Percentiles rank a stretch among this genome's conserved stretches.
These are phyloP conservation scores for Funneliformis mosseae DNA, from an alignment of 192 early-diverging fungal genomes.

Conservation along the genomic window DNA sequence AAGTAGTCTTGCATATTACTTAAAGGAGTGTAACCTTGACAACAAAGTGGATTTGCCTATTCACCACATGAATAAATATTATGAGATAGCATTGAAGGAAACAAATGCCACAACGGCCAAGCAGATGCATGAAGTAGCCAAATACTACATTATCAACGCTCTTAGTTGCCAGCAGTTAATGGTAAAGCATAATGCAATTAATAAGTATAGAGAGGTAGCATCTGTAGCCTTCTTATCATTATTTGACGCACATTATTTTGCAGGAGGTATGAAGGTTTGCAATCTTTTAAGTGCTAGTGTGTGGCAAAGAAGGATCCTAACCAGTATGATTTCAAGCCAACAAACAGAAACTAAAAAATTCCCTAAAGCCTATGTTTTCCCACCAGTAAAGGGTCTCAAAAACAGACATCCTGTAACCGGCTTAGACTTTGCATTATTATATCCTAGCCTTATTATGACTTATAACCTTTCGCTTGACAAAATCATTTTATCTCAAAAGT, in stretches of 20 bases:
- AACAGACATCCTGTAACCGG: too few species aligned
- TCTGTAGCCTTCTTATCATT: slow-evolving; percentile 8
- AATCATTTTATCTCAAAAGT: too few species aligned
- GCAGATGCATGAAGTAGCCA: too few species aligned
- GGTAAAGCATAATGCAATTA: slow-evolving; percentile 13
- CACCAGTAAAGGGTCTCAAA: too few species aligned
- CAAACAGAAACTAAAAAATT: not conserved
- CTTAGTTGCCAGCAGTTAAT: slow-evolving; percentile 8
- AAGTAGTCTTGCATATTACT: too few species aligned
- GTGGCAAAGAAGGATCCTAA: not conserved
- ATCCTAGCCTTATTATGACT: too few species aligned
- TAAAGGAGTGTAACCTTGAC: not conserved
- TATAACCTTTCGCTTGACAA: too few species aligned
- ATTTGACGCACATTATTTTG: not conserved
- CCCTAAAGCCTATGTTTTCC: not conserved
- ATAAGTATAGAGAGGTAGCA: not conserved
- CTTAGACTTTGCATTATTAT: slow-evolving; percentile 18
- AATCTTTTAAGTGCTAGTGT: slow-evolving; percentile 26
- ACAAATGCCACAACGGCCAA: too few species aligned
- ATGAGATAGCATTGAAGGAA: not conserved
- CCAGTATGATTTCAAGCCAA: not conserved
- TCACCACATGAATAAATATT: not conserved
- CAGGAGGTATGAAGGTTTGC: slow-evolving; percentile 10
- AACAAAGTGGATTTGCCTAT: not conserved
- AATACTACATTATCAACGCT: too few species aligned